Base-by-base conservation (phyloP, 2,329 filamentous ascomycete species). In the Pseudopyricularia javanii region DNA sequence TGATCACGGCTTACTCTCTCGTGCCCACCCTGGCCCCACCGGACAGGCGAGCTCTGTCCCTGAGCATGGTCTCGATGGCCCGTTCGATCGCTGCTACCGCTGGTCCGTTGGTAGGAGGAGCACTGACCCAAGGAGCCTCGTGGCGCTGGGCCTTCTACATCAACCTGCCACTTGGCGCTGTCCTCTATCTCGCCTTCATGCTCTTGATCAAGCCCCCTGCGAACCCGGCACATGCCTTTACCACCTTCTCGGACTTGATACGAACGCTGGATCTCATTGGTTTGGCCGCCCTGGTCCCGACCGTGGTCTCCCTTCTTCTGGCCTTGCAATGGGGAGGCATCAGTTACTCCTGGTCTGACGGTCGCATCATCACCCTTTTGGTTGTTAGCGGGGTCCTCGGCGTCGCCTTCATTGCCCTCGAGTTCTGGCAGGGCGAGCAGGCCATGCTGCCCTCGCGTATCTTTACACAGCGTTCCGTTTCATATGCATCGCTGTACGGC, bases 301-400 rank as follows among this genome's bases (percentile, higher is more conserved):
- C 73, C 32, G 72, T 82, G 35, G 70, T 83, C 15, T 80, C 73
- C 56, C 74, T 85, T 34, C 65, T 85, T 3, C 67, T 85, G 5
- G 81, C 81, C 1, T 68, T 86, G 33, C 77, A 85, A 59, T 85
- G 80, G 80, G 79, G 78, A 50, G 79, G 79, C 3, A 70, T 71
- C 3, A 70, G 63, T 2, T 77, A 79, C 58, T 56, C 67, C 0
- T 83, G 79, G 79, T 65, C 61, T 35, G 70, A 67, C 56, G 74
- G 73, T 67, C 72, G 73, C 43, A 72, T 80, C 53, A 73, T 82
- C 49, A 58, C 74, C 7, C 67, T 82, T n/a, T 70, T 82, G 8
- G 66, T 72, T 47, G 57, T 79, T 9, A 80, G 77, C 54, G 74
- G 60, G 1, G 58, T 74, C 14, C 67, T 73, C 2, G 66, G 70